Evolutionary conservation across 352 stramenopile species (phyloP).

Genomic region (Pythium angustatum): DNA sequence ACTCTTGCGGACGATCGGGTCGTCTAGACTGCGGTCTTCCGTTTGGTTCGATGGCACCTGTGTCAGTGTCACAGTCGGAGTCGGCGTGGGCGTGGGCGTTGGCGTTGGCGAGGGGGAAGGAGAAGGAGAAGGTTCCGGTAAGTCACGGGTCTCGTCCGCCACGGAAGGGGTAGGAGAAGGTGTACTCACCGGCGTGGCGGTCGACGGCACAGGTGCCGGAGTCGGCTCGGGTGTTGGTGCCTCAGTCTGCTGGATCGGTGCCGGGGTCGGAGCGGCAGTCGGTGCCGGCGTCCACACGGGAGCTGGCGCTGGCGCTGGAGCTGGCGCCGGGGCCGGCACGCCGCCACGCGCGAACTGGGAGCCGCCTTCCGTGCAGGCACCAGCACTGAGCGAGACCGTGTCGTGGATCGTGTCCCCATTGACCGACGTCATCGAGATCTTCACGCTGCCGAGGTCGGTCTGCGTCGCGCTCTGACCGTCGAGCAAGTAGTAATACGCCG

Average conservation of each 20-base stretch:
- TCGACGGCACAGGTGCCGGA: constrained; percentile 5
- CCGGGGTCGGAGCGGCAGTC: constrained; percentile 16
- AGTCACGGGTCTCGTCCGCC: constrained; percentile 13
- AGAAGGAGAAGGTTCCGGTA: constrained; percentile 13
- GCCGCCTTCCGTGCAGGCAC: constrained; percentile 15
- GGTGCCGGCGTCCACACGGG: constrained; percentile 28
- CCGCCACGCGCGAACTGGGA: constrained; percentile 20
- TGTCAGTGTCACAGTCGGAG: neutral
- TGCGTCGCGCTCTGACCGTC: constrained; percentile 27
- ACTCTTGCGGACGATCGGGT: neutral
- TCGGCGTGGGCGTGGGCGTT: neutral
- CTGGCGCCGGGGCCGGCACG: constrained; percentile 1
- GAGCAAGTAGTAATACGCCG: constrained; percentile 49
- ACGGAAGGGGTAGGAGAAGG: neutral
- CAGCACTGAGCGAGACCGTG: constrained; percentile 47
- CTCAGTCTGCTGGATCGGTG: constrained; percentile 18
- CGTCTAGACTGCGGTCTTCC: constrained; percentile 17
- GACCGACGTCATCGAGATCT: constrained; percentile 55
- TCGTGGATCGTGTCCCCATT: constrained; percentile 59
- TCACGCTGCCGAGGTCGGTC: constrained; percentile 36
- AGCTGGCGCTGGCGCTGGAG: neutral
- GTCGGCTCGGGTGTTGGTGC: constrained; percentile 13
- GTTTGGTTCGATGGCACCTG: constrained; percentile 7
- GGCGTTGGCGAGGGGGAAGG: constrained; percentile 10
- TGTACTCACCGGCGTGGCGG: constrained; percentile 19